Evolutionary conservation across 495 filamentous ascomycete genomes (phyloP), one percentile per base, ranked within the genome.

Genomic region (Aspergillus diversus): DNA sequence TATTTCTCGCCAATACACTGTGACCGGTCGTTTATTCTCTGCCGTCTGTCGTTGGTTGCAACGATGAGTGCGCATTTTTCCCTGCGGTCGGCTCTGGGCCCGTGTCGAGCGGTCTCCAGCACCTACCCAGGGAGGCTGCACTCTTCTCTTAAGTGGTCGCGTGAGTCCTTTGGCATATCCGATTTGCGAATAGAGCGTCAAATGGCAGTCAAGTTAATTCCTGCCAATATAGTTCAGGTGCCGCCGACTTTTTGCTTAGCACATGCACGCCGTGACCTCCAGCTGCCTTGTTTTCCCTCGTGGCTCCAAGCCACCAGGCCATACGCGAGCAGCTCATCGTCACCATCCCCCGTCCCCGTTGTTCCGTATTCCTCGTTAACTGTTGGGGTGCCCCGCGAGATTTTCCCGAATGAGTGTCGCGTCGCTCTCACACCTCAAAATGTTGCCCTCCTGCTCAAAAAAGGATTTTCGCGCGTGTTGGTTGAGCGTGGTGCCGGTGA

Each of bases 361-460:
- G 85, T 80, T 1, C 88, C 90, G 1, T 94, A 91, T 73, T 74
- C 82, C 7, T 77, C 85, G 7, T 80, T 92, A 54, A 87, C 86
- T 5, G 83, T 94, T 33, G 90, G 90, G 42, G 81, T 92, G 33
- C 89, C 89, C 2, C 84, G 83, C 47, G 91, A 94, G 71, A 89
- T 80, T 13, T 89, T 81, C 67, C 81, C 84, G 11, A 84, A 88
- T 59, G 91, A 94, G 75, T 86, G 87, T 27, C 90, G 90, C 32
- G 91, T 94, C 17, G 90, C 91, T 15, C 80, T 94, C 34, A 92
- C 89, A 1, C 91, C 91, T 7, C 87, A 89, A 63, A 94, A 93
- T 80, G 90, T 91, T 17, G 81, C 85, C 2, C 74, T 92, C 31
- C 75, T 94, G 4, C 81, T 89, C 61, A 92, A 93, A 76, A 94